Base-by-base conservation (phyloP, 2,329 filamentous ascomycete genomes). In the Chrysosporium keratinophilum region DNA sequence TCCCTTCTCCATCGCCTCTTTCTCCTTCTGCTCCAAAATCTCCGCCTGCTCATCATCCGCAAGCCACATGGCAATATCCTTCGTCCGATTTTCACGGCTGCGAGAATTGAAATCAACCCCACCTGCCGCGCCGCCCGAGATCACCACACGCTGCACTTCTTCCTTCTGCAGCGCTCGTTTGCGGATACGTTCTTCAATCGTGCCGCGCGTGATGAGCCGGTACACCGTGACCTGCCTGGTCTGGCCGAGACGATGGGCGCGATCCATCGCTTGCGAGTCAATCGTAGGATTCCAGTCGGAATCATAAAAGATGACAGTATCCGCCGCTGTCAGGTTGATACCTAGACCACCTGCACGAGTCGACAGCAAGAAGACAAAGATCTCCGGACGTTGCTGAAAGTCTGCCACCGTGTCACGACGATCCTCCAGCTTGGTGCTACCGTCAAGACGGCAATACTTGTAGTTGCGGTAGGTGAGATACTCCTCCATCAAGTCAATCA, bases 261-360 rank as follows among this genome's bases (percentile, higher is more conserved):
- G 87, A 71, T 98, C 93, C 93, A 97, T 97, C 71, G 93, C 93
- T 70, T 98, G 93, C 51, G 88, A 95, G 69, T 98, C 93, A 65
- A 97, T 97, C 2, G 93, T 97, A 0, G 93, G 93, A 69, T 98
- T 98, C 93, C 93, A 98, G 70, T 98, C 93, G 10, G 88, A 95
- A 68, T 98, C 93, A 78, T 98, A 98, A 75, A 98, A 98, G 71
- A 98, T 97, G 72, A 98, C 93, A 0, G 93, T 98, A 68, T 98
- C 93, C 17, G 93, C 93, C 50, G 87, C 85, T 5, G 93, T 97
- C 61, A 98, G 76, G 66, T 98, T 98, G 77, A 98, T 98, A 74
- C 93, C 93, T 17, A 98, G 79, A 76, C 93, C 93, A 81, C 93
- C 93, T 37, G 93, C 93, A 71, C 93, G 89, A 0, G 93, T 98